Base-by-base conservation (phyloP, 2,329 filamentous ascomycete species). In the Microsporum canis region DNA sequence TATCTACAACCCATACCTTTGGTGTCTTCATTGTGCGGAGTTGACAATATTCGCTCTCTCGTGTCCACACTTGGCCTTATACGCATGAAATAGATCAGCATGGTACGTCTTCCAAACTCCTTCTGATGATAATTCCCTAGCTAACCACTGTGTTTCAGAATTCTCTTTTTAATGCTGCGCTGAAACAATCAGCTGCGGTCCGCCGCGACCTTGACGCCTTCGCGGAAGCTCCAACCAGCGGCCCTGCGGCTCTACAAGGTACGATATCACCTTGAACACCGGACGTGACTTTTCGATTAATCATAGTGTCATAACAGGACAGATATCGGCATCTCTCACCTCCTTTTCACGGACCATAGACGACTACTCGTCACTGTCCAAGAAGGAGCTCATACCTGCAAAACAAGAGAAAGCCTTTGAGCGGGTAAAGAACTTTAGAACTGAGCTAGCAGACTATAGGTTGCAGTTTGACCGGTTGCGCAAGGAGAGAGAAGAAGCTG, bases 391-490 rank as follows among this genome's bases (percentile, higher is more conserved):
- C 36, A 91, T 95, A 61, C 83, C 88, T 3, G 87, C 89, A 63
- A 99, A 97, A 76, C 89, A 95, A 68, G 87, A 94, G 63, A 96
- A 97, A 71, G 94, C 92, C 0, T 80, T 84, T 65, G 90, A 95
- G 71, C 84, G 94, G 51, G 81, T 96, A 62, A 88, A 88, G 73
- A 89, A 85, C 68, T 99, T 99, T 76, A 86, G 89, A 62, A 75
- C 81, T 49, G 92, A 97, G 71, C 82, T 97, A 2, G 77, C 85
- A 58, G 89, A 91, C 60, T 96, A 91, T 72, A 83, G 90, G 39
- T 76, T 83, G 27, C 86, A 89, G 67, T 87, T 96, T 67, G 88
- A 91, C 66, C 80, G 82, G 39, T 77, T 96, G 58, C 94, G 91
- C 72, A 81, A 84, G 63, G 84, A 86, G 62, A 83, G 87, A 63